A percentile compares a stretch with the other conserved stretches of the same genome.
These are phyloP conservation scores for Saccharomycopsis olivae DNA, from an alignment of 805 yeast genomes.

Conservation along the genomic window DNA sequence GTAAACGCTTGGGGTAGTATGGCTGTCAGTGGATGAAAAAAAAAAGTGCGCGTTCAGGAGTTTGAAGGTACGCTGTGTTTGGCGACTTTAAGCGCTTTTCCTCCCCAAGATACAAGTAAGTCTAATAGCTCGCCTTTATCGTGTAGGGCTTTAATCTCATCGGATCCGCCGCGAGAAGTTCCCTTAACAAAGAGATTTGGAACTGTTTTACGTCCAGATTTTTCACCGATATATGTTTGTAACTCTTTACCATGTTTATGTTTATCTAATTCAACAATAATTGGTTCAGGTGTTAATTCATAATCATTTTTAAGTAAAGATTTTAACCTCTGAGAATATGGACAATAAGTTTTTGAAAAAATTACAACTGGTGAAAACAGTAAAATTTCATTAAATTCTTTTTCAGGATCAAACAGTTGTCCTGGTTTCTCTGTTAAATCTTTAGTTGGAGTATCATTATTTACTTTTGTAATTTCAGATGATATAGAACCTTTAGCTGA, in stretches of 20 bases:
- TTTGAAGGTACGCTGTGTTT: conserved; percentile 51
- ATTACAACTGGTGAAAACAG: conserved; percentile 54
- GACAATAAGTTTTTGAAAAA: conserved; percentile 51
- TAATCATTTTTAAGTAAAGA: conserved; percentile 51
- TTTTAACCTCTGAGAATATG: conserved; percentile 66
- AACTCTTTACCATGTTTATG: conserved; percentile 67
- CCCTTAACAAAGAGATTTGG: conserved; percentile 80
- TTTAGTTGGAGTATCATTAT: background rate
- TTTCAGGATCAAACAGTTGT: conserved; percentile 36
- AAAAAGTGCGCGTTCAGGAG: too few relatives aligned
- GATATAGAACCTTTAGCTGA: background rate
- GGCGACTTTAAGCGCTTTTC: conserved; percentile 36
- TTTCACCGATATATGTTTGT: conserved; percentile 57
- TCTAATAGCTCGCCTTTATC: conserved; percentile 41
- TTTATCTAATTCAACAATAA: conserved; percentile 71
- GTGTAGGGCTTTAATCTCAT: conserved; percentile 63
- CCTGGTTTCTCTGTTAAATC: conserved; percentile 20
- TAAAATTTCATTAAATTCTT: conserved; percentile 47
- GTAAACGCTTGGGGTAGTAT: too few relatives aligned
- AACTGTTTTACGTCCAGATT: conserved; percentile 77
- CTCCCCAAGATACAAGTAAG: conserved; percentile 54
- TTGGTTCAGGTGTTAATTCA: conserved; percentile 60
- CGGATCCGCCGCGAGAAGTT: conserved; percentile 77
- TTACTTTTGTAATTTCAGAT: background rate
- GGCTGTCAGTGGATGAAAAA: too few relatives aligned